These are phyloP conservation scores for Alternaria viburni DNA, from an alignment of 2,329 filamentous ascomycete genomes.

Conservation along the genomic window DNA sequence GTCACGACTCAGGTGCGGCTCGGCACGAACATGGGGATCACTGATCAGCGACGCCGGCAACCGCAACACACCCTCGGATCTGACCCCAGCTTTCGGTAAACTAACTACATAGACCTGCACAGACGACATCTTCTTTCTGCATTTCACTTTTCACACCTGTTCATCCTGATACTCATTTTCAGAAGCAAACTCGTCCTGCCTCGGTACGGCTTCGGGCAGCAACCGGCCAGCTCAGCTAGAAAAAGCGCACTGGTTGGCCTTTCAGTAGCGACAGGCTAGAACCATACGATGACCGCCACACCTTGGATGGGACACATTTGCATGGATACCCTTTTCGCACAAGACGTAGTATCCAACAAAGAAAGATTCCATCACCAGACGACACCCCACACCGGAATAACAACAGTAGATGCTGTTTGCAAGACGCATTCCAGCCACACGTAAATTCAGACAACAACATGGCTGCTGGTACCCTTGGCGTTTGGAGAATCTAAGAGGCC, in stretches of 20 bases:
- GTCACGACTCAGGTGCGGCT: not conserved
- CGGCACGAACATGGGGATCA: not conserved
- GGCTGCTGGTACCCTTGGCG: not conserved
- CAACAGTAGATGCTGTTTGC: not conserved
- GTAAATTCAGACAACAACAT: not conserved
- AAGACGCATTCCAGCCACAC: not conserved
- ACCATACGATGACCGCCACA: constrained; percentile 1
- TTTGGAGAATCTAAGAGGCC: not conserved
- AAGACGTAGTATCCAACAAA: not conserved
- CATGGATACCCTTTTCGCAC: not conserved
- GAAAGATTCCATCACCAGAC: not conserved
- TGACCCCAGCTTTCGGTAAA: not conserved
- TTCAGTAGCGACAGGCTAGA: not conserved
- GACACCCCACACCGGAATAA: not conserved
- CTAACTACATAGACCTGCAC: not conserved
- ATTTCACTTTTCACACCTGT: not conserved
- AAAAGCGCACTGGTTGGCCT: not conserved
- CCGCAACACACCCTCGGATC: not conserved
- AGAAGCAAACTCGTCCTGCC: not conserved
- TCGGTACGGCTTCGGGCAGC: not conserved
- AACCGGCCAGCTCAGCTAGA: not conserved
- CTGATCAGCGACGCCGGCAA: not conserved
- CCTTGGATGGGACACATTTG: not conserved
- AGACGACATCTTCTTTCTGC: not conserved
- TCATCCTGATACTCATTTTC: not conserved